Conservation (phyloP, 73 alveolate genomes). For the Uronychia binucleata region DNA sequence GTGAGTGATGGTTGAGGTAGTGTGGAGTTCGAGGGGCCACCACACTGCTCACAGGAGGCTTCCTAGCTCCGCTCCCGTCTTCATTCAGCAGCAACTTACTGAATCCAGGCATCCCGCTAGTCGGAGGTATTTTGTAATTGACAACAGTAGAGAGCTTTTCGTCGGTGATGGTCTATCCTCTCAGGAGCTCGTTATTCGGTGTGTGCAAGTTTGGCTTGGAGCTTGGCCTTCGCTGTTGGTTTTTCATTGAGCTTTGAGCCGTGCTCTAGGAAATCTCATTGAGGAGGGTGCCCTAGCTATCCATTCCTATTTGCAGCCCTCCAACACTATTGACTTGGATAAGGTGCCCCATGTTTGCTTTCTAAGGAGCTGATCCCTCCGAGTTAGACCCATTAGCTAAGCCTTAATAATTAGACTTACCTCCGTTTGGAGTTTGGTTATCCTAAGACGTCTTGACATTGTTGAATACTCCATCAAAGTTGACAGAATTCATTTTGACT, state of each 20-base stretch:
- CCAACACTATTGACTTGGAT: constrained; percentile 15
- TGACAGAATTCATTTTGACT: constrained; percentile 62
- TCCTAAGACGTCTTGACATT: constrained; percentile 39
- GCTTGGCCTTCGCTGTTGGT: not conserved
- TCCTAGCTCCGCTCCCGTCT: not conserved
- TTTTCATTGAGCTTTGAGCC: not conserved
- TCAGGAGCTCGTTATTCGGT: not conserved
- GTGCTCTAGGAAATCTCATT: not conserved
- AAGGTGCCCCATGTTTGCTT: constrained; percentile 16
- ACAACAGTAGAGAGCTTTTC: not conserved
- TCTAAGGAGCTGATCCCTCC: constrained; percentile 4
- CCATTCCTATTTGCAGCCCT: not conserved
- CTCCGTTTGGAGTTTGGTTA: constrained; percentile 15
- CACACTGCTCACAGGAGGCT: not conserved
- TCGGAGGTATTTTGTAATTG: not conserved
- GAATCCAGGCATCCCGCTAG: not conserved
- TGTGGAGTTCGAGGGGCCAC: not conserved
- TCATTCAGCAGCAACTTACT: not conserved
- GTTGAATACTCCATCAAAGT: constrained; percentile 63
- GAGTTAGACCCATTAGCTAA: not conserved
- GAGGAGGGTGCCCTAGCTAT: not conserved
- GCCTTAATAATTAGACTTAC: not conserved
- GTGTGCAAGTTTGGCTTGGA: not conserved
- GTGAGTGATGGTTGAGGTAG: too few species aligned
- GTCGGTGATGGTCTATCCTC: not conserved